Percentiles rank a stretch among this genome's conserved stretches.
phyloP scores from a whole-genome alignment of 1,284 basidiomycete genomes.

The Volvariella volvacea region DNA sequence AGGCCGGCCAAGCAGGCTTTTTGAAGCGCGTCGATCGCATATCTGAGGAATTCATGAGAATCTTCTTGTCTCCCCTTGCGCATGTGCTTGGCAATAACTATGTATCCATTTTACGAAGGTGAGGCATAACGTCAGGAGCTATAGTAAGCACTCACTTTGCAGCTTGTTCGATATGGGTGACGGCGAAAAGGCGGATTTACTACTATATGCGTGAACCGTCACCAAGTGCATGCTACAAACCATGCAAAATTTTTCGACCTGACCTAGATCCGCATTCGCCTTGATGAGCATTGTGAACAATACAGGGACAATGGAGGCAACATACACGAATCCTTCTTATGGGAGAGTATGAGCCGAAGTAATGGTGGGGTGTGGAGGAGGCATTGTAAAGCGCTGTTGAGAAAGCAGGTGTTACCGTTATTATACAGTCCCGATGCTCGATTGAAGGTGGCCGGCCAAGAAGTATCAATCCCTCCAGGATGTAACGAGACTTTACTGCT shows the following conservation, averaged over 20 bases:
- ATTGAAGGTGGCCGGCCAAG: conserved; percentile 43
- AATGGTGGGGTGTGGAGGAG: conserved; percentile 92
- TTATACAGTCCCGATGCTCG: conserved; percentile 76
- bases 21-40: conserved; percentile 89
- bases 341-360: conserved; percentile 59
- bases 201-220: conserved; percentile 43
- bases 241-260: conserved; percentile 68
- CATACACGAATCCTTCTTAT: conserved; percentile 49
- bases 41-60: conserved; percentile 96
- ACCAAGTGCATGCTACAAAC: conserved; percentile 59
- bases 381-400: conserved; percentile 94
- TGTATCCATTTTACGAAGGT: too few species aligned
- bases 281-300: background rate
- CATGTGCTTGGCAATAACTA: conserved; percentile 91
- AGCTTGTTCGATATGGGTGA: conserved; percentile 58
- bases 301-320: conserved; percentile 10
- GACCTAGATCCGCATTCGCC: conserved; percentile 34
- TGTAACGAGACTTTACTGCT: conserved; percentile 29
- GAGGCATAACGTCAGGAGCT: too few species aligned
- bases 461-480: conserved; percentile 44
- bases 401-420: conserved; percentile 95
- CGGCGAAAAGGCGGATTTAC: conserved; percentile 50
- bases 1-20: conserved; percentile 74
- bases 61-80: conserved; percentile 93
- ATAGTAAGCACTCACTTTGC: conserved; percentile 44